Evolutionary conservation across 768 basidiomycete species (phyloP), one percentile per base, ranked within the genome.

Genomic region (Mycena olivaceomarginata): DNA sequence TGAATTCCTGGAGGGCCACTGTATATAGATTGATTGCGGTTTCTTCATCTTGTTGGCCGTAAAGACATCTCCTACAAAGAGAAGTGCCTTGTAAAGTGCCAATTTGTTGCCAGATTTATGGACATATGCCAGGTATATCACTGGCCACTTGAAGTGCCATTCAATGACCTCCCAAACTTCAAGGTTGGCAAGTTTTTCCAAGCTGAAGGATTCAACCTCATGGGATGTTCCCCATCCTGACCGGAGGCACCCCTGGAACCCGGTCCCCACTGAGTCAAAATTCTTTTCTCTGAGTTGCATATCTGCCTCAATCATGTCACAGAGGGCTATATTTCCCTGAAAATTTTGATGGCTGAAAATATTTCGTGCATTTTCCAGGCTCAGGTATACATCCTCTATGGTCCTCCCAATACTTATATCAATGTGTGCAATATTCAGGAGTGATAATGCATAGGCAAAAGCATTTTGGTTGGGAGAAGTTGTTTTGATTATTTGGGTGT

Each of bases 41-140:
- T 1, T 40, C 12, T 40, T 51, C 20, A 51, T 63, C 48, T 4
- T 1, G 0, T 22, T 1, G 4, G 13, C n/a, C 8, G 64, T 20
- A 5, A 70, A 70, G 2, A 64, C 4, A 31, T 72, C 46, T 15
- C 62, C 62, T 5, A 72, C 37, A 53, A 63, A 53, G 15, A 16
- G 31, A 2, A 72, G 18, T 15, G 46, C 60, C 13, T 40, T n/a
- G 25, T 64, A 20, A 15, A 72, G 12, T 22, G 13, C 46, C 16
- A 72, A 20, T 37, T 41, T 63, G 18, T 53, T 13, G 20, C 39
- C 3, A 5, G 16, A 8, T 11, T 72, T 63, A 0, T 41, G 5
- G 5, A 46, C 46, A 51, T 53, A 20, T 15, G 10, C 62, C 12
- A 72, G 22, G 9, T 41, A 56, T 37, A 63, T 15, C 5, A 62